Conservation (phyloP, 805 yeast species). For the Spathaspora girioi region DNA sequence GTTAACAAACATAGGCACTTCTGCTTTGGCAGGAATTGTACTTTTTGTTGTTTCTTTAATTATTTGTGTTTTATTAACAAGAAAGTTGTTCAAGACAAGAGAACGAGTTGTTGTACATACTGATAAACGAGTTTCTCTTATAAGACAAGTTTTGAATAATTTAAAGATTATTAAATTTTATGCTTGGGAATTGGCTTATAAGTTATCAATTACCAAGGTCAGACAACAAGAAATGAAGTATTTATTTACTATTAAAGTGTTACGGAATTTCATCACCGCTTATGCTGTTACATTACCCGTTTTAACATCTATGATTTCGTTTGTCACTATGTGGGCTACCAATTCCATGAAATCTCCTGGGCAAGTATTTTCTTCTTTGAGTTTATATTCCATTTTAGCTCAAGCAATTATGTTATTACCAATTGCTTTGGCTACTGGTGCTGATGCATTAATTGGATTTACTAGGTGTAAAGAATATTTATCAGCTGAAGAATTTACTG, state of each 20-base stretch:
- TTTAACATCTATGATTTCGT: slow-evolving; percentile 43
- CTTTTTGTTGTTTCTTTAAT: slow-evolving; percentile 32
- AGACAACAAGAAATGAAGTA: slow-evolving; percentile 38
- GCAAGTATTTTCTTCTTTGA: slow-evolving; percentile 39
- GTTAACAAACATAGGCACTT: slow-evolving; percentile 33
- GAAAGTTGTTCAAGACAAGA: slow-evolving; percentile 31
- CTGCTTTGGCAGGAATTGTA: slow-evolving; percentile 41
- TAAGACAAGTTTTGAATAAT: slow-evolving; percentile 40
- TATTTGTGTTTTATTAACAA: slow-evolving; percentile 32
- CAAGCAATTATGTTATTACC: slow-evolving; percentile 43
- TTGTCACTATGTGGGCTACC: slow-evolving; percentile 44
- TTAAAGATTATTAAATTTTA: slow-evolving; percentile 43
- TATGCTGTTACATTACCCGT: slow-evolving; percentile 43
- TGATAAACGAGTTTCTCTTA: slow-evolving; percentile 38
- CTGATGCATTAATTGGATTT: slow-evolving; percentile 43
- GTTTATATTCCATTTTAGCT: slow-evolving; percentile 40
- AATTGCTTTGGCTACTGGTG: slow-evolving; percentile 41
- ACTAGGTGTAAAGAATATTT: slow-evolving; percentile 24
- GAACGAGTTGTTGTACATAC: slow-evolving; percentile 34
- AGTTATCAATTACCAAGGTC: slow-evolving; percentile 28
- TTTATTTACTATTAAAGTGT: slow-evolving; percentile 37
- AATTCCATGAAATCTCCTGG: slow-evolving; percentile 35
- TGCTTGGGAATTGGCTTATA: slow-evolving; percentile 46
- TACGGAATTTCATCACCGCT: slow-evolving; percentile 41
- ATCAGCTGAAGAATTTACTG: slow-evolving; percentile 20